Evolutionary conservation across 106 monocot species (phyloP).

Genomic region (Platanthera zijinensis): DNA sequence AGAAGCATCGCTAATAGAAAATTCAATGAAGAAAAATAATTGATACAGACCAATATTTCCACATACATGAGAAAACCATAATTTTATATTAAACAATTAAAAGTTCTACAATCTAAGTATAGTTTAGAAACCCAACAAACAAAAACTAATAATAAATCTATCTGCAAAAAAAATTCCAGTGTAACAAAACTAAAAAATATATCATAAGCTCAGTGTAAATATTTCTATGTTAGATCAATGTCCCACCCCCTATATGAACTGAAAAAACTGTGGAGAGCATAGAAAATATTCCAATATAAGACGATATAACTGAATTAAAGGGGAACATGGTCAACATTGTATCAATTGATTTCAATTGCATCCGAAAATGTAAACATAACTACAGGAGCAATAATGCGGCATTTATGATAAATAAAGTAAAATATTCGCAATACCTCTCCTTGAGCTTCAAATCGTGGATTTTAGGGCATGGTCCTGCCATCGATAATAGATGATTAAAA

Average conservation of each 20-base stretch:
- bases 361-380: neutral
- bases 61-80: neutral
- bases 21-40: neutral
- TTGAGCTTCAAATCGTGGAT: slow-evolving; percentile 28
- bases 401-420: neutral
- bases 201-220: neutral
- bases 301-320: neutral
- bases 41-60: neutral
- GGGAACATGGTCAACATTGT: neutral
- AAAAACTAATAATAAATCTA: neutral
- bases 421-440: slow-evolving; percentile 13
- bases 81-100: neutral
- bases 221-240: neutral
- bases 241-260: neutral
- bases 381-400: neutral
- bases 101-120: neutral
- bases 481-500: neutral
- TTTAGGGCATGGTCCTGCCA: slow-evolving; percentile 19
- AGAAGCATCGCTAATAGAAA: neutral
- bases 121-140: neutral
- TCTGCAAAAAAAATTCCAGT: too few relatives aligned
- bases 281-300: neutral
- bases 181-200: neutral
- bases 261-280: neutral
- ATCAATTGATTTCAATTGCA: neutral